phyloP scores from a whole-genome alignment of 2,329 filamentous ascomycete genomes.

The Colletotrichum scovillei region DNA sequence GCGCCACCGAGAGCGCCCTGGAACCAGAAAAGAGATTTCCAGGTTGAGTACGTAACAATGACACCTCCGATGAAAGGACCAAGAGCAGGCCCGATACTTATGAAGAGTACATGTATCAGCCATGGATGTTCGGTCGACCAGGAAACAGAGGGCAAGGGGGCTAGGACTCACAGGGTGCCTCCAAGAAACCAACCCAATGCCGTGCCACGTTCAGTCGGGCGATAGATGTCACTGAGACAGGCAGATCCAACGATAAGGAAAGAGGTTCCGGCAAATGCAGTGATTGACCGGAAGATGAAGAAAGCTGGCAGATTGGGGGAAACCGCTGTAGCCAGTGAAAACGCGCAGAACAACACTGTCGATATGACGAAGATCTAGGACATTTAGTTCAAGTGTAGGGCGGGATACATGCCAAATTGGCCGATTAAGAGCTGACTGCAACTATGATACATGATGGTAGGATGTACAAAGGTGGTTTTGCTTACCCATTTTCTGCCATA shows the following conservation, averaged over 20 bases:
- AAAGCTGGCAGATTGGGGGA: conserved; percentile 74
- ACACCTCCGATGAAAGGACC: conserved; percentile 75
- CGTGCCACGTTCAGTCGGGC: conserved; percentile 72
- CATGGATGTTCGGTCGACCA: background rate
- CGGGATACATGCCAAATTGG: background rate
- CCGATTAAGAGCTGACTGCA: background rate
- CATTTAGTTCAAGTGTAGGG: conserved; percentile 14
- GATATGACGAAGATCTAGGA: conserved; percentile 38
- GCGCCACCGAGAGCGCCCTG: conserved; percentile 71
- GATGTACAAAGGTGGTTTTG: conserved; percentile 43
- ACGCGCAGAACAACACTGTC: conserved; percentile 66
- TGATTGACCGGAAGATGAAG: conserved; percentile 76
- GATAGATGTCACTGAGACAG: conserved; percentile 68
- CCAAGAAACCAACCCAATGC: conserved; percentile 75
- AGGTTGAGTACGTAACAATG: conserved; percentile 74
- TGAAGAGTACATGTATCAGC: background rate
- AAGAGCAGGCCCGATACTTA: conserved; percentile 68
- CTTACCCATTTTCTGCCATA: conserved; percentile 63
- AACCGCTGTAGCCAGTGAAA: conserved; percentile 74
- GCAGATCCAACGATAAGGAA: conserved; percentile 76
- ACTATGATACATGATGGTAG: conserved; percentile 16
- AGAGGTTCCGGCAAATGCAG: conserved; percentile 76
- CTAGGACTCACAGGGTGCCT: conserved; percentile 60
- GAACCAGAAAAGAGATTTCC: conserved; percentile 79
- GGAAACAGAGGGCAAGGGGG: background rate